Conservation (phyloP, 2,329 filamentous ascomycete genomes). For the Aureobasidium sp. region DNA sequence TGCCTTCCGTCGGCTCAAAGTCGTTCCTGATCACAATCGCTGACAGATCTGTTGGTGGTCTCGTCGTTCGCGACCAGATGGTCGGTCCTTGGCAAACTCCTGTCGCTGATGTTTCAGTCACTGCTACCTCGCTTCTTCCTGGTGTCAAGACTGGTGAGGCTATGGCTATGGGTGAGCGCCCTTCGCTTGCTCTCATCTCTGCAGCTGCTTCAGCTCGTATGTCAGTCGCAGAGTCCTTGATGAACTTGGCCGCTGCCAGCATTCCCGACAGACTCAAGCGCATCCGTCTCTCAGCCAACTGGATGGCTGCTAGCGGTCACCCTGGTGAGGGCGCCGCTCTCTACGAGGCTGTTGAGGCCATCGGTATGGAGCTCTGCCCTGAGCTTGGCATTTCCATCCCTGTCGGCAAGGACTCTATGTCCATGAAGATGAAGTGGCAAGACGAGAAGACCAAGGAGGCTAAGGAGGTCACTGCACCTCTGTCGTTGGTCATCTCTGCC, state of each 20-base stretch:
- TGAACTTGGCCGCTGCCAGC: constrained; percentile 83
- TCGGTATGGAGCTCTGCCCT: constrained; percentile 87
- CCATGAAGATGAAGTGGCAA: constrained; percentile 97
- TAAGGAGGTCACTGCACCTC: constrained; percentile 84
- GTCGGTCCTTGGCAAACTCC: constrained; percentile 95
- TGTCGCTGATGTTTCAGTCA: constrained; percentile 89
- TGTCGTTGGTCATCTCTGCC: constrained; percentile 85
- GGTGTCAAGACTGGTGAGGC: constrained; percentile 78
- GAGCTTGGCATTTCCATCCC: constrained; percentile 87
- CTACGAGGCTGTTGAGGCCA: constrained; percentile 88
- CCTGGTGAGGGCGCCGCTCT: constrained; percentile 86
- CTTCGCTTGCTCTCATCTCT: constrained; percentile 80
- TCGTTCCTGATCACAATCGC: constrained; percentile 96
- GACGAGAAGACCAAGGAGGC: constrained; percentile 57
- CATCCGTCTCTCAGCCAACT: constrained; percentile 89
- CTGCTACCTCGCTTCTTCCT: constrained; percentile 67
- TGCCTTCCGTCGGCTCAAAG: constrained; percentile 93
- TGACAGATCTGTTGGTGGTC: constrained; percentile 82
- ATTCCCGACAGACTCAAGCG: constrained; percentile 65
- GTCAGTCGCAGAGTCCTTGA: constrained; percentile 87
- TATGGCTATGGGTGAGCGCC: constrained; percentile 97
- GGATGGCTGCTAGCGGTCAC: constrained; percentile 96
- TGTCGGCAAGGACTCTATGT: constrained; percentile 96
- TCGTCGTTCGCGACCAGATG: constrained; percentile 87
- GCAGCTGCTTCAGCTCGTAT: constrained; percentile 87